Conservation (phyloP, 2,329 filamentous ascomycete species). For the Penicillium sp. region DNA sequence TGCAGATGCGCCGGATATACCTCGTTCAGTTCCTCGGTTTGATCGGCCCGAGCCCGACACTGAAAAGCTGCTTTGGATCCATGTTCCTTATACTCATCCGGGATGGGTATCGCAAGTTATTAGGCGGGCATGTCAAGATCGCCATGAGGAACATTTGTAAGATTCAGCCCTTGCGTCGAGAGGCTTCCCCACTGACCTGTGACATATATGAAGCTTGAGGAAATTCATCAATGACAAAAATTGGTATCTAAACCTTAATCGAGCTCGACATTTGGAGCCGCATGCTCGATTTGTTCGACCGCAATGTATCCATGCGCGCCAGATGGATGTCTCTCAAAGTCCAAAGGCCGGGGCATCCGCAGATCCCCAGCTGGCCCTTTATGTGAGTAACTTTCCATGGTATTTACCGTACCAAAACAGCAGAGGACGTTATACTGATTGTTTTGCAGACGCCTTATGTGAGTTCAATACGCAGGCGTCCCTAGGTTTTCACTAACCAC, state of each 20-base stretch:
- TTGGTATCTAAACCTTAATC: conserved; percentile 39
- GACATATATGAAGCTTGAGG: conserved; percentile 31
- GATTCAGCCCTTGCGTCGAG: background rate
- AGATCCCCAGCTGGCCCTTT: conserved; percentile 30
- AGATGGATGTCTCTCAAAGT: conserved; percentile 20
- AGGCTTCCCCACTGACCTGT: background rate
- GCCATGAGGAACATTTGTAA: conserved; percentile 26
- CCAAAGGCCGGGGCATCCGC: conserved; percentile 9
- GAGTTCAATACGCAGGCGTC: background rate
- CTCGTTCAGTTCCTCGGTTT: conserved; percentile 29
- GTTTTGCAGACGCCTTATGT: conserved; percentile 30
- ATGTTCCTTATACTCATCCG: conserved; percentile 34
- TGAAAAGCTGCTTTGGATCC: conserved; percentile 37
- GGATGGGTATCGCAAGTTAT: conserved; percentile 24
- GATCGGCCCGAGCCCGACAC: conserved; percentile 34
- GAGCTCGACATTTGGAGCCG: conserved; percentile 40
- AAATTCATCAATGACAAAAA: conserved; percentile 36
- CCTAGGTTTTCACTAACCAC: background rate
- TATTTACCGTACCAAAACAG: background rate
- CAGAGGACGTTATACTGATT: background rate
- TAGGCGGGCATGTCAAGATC: conserved; percentile 21
- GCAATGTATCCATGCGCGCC: conserved; percentile 34
- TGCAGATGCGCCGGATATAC: conserved; percentile 23
- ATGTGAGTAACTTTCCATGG: conserved; percentile 22
- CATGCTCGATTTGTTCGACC: conserved; percentile 42